Base-by-base conservation (phyloP, 352 stramenopile species). In the Pythium sukuiense region DNA sequence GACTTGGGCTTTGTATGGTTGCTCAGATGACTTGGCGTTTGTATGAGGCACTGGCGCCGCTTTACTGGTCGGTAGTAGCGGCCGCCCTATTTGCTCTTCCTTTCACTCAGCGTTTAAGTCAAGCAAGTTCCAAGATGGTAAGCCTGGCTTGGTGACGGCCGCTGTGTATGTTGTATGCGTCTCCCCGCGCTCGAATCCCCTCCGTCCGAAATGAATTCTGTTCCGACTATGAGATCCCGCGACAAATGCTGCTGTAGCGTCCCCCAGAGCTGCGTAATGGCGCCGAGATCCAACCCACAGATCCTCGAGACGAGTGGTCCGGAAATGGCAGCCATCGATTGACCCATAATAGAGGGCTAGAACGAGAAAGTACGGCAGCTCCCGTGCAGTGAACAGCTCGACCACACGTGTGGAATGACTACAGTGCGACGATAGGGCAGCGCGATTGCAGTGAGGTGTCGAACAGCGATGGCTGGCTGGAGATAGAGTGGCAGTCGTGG, bases 21-120 rank as follows among this genome's bases (percentile, higher is more conserved):
- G 6, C 1, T 14, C 11, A n/a, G 62, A 69, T 84, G 68, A 80
- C 72, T 78, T 67, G 68, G 33, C 14, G 50, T 89, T 87, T 89
- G 83, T 89, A 89, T 91, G 70, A 69, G 55, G 57, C 76, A 55
- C 56, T 52, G 33, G 37, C 53, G 24, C 41, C 53, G 65, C 69
- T 57, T 71, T 69, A 63, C 30, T 73, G 72, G 69, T 74, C 68
- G 60, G 67, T 69, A 68, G 52, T 52, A 29, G 45, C 45, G 45
- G 45, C 45, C 57, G 62, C 63, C 55, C 55, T 87, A 88, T 87
- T 92, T 87, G 85, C 81, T 84, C 83, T 89, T 92, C 83, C 81
- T 90, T 89, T 82, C 78, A 83, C 81, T 92, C 81, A 84, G 80
- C 80, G 80, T 89, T 85, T 84, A 89, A 92, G 81, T 92, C 81